Evolutionary conservation across 2,329 filamentous ascomycete genomes (phyloP).

Genomic region (Orbilia javanica): DNA sequence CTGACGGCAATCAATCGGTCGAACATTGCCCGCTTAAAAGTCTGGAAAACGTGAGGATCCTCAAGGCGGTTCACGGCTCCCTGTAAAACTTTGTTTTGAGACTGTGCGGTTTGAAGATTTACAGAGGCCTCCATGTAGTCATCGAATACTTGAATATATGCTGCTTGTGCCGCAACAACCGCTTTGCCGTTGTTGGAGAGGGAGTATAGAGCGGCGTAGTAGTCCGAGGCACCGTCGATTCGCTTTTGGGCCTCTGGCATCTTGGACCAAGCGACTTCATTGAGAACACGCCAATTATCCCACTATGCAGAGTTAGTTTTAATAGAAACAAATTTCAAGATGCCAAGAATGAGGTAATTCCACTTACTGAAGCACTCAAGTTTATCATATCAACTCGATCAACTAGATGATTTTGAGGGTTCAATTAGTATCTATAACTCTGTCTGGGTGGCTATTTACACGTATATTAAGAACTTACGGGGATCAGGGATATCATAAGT

Average conservation of each 20-base stretch:
- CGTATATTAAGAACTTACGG: conserved; percentile 1
- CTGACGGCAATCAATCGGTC: conserved; percentile 55
- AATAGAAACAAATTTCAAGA: not conserved
- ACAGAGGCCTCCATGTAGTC: conserved; percentile 55
- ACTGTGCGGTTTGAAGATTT: conserved; percentile 42
- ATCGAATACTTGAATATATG: conserved; percentile 50
- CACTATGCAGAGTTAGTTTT: conserved; percentile 12
- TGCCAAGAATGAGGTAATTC: not conserved
- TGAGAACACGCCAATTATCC: conserved; percentile 53
- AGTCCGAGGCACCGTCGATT: conserved; percentile 48
- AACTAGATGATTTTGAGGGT: not conserved
- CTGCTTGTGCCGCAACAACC: conserved; percentile 42
- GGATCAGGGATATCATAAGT: conserved; percentile 30
- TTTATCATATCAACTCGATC: conserved; percentile 44
- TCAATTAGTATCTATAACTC: not conserved
- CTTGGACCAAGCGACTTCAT: conserved; percentile 46
- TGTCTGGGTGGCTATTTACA: not conserved
- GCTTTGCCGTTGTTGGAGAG: conserved; percentile 54
- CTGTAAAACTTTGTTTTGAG: conserved; percentile 43
- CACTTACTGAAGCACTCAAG: conserved; percentile 39
- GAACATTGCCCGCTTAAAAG: conserved; percentile 57
- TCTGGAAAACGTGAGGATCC: conserved; percentile 44
- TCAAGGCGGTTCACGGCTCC: conserved; percentile 40
- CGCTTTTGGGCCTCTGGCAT: conserved; percentile 35
- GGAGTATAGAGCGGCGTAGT: conserved; percentile 41